Base-by-base conservation (phyloP, 139 green algal species). In the Deuterostichococcus epilithicus region DNA sequence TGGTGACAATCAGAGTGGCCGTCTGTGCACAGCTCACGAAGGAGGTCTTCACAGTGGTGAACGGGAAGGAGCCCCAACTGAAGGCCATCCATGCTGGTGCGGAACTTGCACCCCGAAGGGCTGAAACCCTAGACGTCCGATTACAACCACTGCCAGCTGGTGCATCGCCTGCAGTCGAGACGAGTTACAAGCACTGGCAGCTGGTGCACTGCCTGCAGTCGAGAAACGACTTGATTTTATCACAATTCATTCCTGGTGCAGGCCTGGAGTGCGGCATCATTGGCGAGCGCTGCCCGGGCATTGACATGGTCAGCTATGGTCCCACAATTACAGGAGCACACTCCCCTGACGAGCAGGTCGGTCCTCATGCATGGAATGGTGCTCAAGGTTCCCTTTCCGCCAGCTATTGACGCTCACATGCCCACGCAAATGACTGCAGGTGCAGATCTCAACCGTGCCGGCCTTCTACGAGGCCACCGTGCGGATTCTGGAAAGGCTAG, bases 251-350 rank as follows among this genome's bases (percentile, higher is more conserved):
- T n/a, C n/a, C n/a, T n/a, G n/a, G n/a, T 63, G 52, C 18, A 63
- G 88, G 91, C 2, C 88, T 97, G 38, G 94, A 97, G 75, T 94
- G 93, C 45, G 87, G 89, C 45, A 89, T 97, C 60, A 81, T 98
- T n/a, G 79, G 84, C 0, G 86, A 93, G 52, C 90, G 88, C 67
- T 87, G 89, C 42, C 80, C 78, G 0, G 88, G 83, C 44, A 82
- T 92, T 42, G 86, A 94, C 69, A 85, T 84, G 36, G 90, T 96
- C 6, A 84, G 70, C 25, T 91, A 87, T 75, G 91, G 91, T 18
- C 91, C 91, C 28, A 94, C 88, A 65, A 96, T 96, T 75, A 82
- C 66, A 28, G 88, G 88, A 2, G 91, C 91, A 0, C 91, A 95
- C 80, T 87, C 79, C 0, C 89, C 89, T 0, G 87, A 95, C 38